Evolutionary conservation across 2,329 filamentous ascomycete genomes (phyloP), one percentile per base, ranked within the genome.

Genomic region (Sphaerulina vaccinii): DNA sequence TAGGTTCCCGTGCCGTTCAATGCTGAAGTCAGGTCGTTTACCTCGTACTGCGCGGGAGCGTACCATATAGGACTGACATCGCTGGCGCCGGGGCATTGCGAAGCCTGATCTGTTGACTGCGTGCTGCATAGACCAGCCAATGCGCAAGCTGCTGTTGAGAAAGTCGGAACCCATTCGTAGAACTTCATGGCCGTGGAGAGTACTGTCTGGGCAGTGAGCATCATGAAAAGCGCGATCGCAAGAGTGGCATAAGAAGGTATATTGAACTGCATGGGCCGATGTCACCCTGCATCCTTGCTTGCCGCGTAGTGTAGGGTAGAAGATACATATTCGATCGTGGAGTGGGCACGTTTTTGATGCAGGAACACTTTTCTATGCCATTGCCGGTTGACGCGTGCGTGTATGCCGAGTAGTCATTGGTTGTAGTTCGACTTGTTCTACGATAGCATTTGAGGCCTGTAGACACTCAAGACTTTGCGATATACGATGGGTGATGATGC

Each of bases 1-100:
- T 89, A 85, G 0, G 84, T 78, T 1, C 86, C 88, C 1, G 76
- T 72, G 6, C 78, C 76, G 51, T 78, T 74, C 43, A 90, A 66
- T 0, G 80, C 83, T 4, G 72, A 68, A 0, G 72, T 71, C 3
- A 90, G 71, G 61, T 85, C 76, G 64, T 88, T 89, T 60, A 88
- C 75, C 39, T 71, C 65, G 3, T 75, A 78, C 16, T 74, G 64
- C 13, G 74, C 71, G 0, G 85, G 84, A 10, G 82, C 65, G 66
- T 85, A 71, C 85, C 85, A 88, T 41, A 65, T 63, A 10, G 79
- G 61, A 57, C 80, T 76, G 33, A 65, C 56, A 29, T 63, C 61
- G 1, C 47, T 46, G 15, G 53, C 54, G 2, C 35, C 46, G 3
- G 42, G 13, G 33, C 60, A 63, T 29, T 42, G 24, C 2, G 36